Percentiles rank a stretch among this genome's conserved stretches.
Evolutionary conservation across 2,329 filamentous ascomycete species (phyloP).

Genomic region (Colletotrichum chlorophyti): DNA sequence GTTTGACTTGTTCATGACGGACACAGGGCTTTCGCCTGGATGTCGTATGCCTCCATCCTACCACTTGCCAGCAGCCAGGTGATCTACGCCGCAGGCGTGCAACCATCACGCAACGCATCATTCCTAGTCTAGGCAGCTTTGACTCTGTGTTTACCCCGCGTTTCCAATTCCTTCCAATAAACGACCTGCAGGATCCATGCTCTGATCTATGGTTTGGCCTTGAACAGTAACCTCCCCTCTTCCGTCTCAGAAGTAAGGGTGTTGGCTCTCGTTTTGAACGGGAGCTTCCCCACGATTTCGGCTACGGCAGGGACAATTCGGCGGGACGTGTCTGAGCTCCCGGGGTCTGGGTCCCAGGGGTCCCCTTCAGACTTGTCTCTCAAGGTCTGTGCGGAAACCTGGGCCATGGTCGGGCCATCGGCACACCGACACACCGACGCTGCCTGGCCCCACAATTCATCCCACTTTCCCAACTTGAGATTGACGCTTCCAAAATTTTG

Average conservation of each 20-base stretch:
- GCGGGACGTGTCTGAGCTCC: too few relatives aligned
- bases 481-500: slow-evolving; percentile 26
- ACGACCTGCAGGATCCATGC: slow-evolving; percentile 8
- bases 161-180: slow-evolving; percentile 6
- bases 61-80: too few relatives aligned
- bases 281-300: slow-evolving; percentile 24
- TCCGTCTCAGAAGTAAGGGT: too few relatives aligned
- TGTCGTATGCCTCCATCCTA: not conserved
- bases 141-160: slow-evolving; percentile 24
- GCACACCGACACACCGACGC: slow-evolving; percentile 15
- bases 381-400: slow-evolving; percentile 5
- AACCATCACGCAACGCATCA: not conserved
- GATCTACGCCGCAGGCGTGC: not conserved
- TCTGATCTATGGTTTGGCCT: not conserved
- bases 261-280: not conserved
- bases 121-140: slow-evolving; percentile 2
- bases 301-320: slow-evolving; percentile 15
- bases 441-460: slow-evolving; percentile 21
- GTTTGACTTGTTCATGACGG: too few relatives aligned
- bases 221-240: not conserved
- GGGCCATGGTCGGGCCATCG: slow-evolving; percentile 9
- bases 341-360: not conserved
- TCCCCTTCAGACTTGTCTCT: too few relatives aligned
- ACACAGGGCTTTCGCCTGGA: too few relatives aligned
- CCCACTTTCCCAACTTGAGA: slow-evolving; percentile 10